Evolutionary conservation across 306 rosid species (phyloP).

Genomic region (Medicago truncatula): MtrunA17r5.0-ANR NC_053047.1:1520501-1521000

Average conservation of each 20-base stretch:
- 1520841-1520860: neutral
- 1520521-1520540: constrained; percentile 60
- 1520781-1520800: neutral
- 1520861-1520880: neutral
- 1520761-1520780: neutral
- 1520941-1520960: neutral
- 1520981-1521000: constrained; percentile 33
- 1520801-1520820: neutral
- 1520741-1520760: neutral
- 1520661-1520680: constrained; percentile 26
- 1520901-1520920: neutral
- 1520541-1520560: constrained; percentile 67
- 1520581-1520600: constrained; percentile 86
- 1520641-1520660: constrained; percentile 77
- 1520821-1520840: neutral
- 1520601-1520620: constrained; percentile 78
- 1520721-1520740: neutral
- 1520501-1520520: constrained; percentile 70
- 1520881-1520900: neutral
- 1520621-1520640: constrained; percentile 54
- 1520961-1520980: neutral
- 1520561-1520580: constrained; percentile 81
- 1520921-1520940: neutral
- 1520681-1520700: neutral
- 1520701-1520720: neutral